These are phyloP conservation scores for Kwoniella botswanensis DNA, from an alignment of 768 basidiomycete species.

Conservation along the genomic window DNA sequence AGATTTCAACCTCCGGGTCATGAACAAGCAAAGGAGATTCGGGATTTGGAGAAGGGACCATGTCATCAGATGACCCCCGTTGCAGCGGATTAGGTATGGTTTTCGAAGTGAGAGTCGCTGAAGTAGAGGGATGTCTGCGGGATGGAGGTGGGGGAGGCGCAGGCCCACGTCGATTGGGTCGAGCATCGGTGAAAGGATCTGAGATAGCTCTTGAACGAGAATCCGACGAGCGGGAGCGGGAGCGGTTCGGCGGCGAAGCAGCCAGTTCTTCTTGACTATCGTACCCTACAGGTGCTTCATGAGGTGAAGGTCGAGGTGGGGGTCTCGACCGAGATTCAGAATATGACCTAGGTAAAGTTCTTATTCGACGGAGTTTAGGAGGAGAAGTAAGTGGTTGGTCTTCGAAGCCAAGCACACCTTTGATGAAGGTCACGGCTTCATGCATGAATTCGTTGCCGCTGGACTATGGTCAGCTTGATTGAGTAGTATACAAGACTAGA, in stretches of 20 bases:
- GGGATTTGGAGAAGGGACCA: slow-evolving; percentile 6
- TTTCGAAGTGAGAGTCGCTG: neutral
- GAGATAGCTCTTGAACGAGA: slow-evolving; percentile 35
- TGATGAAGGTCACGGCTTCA: slow-evolving; percentile 84
- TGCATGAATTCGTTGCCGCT: slow-evolving; percentile 95
- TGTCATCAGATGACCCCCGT: neutral
- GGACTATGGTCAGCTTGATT: slow-evolving; percentile 24
- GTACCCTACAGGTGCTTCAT: neutral
- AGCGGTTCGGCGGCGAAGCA: neutral
- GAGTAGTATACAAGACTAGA: neutral
- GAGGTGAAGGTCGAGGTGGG: slow-evolving; percentile 16
- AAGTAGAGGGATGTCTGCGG: slow-evolving; percentile 9
- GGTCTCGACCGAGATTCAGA: slow-evolving; percentile 23
- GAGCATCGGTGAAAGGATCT: slow-evolving; percentile 47
- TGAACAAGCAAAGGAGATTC: slow-evolving; percentile 33
- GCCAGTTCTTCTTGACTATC: slow-evolving; percentile 17
- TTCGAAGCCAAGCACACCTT: slow-evolving; percentile 84
- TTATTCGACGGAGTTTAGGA: slow-evolving; percentile 42
- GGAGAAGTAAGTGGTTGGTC: slow-evolving; percentile 62
- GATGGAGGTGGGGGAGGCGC: slow-evolving; percentile 39
- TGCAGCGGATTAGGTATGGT: slow-evolving; percentile 35
- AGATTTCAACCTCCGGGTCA: slow-evolving; percentile 8
- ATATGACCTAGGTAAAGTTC: slow-evolving; percentile 32
- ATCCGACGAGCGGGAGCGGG: neutral
- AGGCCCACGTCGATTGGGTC: slow-evolving; percentile 34